Conservation (phyloP, 2,329 filamentous ascomycete genomes). For the Fusarium mundagurra region DNA sequence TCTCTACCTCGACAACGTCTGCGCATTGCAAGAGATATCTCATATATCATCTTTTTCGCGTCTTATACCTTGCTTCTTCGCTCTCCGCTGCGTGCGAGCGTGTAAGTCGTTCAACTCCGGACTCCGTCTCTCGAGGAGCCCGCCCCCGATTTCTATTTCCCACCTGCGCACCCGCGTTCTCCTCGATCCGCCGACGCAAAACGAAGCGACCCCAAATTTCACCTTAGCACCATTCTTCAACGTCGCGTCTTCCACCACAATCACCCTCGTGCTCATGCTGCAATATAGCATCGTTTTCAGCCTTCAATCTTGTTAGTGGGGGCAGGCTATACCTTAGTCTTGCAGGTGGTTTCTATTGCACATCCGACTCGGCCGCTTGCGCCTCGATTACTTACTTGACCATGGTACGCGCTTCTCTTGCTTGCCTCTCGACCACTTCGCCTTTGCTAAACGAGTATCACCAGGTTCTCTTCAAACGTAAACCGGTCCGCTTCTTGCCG, state of each 20-base stretch:
- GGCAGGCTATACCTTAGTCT: conserved; percentile 42
- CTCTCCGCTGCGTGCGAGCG: conserved; percentile 25
- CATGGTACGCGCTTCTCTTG: conserved; percentile 33
- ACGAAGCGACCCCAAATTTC: conserved; percentile 23
- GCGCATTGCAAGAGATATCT: neutral
- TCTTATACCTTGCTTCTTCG: conserved; percentile 16
- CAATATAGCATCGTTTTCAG: conserved; percentile 17
- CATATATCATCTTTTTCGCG: conserved; percentile 31
- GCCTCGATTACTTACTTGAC: conserved; percentile 23
- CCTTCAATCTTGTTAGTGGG: conserved; percentile 42
- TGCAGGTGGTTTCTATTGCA: conserved; percentile 35
- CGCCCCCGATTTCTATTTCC: conserved; percentile 38
- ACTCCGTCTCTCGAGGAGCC: conserved; percentile 35
- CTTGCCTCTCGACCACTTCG: neutral
- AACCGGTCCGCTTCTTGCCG: conserved; percentile 86
- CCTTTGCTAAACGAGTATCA: conserved; percentile 13
- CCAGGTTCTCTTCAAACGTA: conserved; percentile 95
- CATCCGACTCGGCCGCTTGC: conserved; percentile 26
- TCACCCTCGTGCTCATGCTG: conserved; percentile 32
- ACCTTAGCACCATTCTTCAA: conserved; percentile 16
- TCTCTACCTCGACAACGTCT: neutral
- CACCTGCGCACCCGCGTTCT: conserved; percentile 37
- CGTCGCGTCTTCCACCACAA: conserved; percentile 18
- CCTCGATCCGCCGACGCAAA: conserved; percentile 29
- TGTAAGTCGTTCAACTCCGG: conserved; percentile 46